Base-by-base conservation (phyloP, 2,329 filamentous ascomycete species). In the Exophiala bonariae region DNA sequence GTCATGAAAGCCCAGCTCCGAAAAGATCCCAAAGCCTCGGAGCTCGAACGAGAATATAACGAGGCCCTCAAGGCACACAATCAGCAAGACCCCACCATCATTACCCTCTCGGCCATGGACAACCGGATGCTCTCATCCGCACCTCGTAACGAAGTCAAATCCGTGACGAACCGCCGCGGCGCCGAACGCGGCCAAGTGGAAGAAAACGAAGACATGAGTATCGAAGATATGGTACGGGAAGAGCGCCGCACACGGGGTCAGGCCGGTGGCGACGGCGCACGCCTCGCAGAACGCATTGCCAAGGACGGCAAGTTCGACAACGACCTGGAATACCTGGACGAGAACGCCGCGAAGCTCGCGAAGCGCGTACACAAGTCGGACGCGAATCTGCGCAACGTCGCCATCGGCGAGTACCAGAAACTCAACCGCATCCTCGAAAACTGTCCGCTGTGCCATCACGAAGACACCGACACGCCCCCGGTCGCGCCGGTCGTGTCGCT, bases 221-320 rank as follows among this genome's bases (percentile, higher is more conserved):
- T 99, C 50, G 90, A 95, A 44, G 93, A 99, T 66, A 99, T 99
- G 93, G 83, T 99, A 14, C 83, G 89, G 20, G 91, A 97, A 67
- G 93, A 99, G 69, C 83, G 89, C 28, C 85, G 92, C 44, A 96
- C 89, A 3, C 85, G 83, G 49, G 85, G 85, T 13, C 83, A 89
- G 61, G 74, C 76, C 3, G 89, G 87, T 33, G 89, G 89, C 43
- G 91, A 96, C 63, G 88, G 87, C 1, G 76, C 84, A 59, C 82
- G 87, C 3, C 80, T 96, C 23, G 93, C 93, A 2, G 91, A 97
- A 65, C 83, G 91, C 50, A 99, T 99, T 58, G 89, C 91, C 44
- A 95, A 95, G 64, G 93, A 99, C 66, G 81, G 72, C 39, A 95
- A 91, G 63, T 99, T 95, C 65, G 85, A 89, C 63, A 83, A 95